Evolutionary conservation across 2,329 filamentous ascomycete species (phyloP), one percentile per base, ranked within the genome.

Genomic region (Venturia effusa): DNA sequence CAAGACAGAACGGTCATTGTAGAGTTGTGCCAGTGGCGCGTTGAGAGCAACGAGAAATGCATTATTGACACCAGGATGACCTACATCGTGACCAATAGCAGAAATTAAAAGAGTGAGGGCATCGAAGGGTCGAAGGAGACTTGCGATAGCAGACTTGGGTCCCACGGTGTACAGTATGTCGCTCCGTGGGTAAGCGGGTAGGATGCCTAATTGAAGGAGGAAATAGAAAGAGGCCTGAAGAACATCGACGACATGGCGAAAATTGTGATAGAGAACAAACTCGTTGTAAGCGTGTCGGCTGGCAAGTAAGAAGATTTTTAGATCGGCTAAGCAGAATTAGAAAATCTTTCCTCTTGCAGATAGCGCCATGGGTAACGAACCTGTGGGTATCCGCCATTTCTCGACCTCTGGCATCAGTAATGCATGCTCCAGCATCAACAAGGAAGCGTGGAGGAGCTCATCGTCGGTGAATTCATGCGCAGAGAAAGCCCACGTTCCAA

Each of bases 201-300:
- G 78, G 40, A 86, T 85, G 64, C 90, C 89, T 61, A 96, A 87
- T 67, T 85, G 85, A 64, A 97, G 81, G 6, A 97, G 83, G 72
- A 97, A 96, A 77, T 88, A 87, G 74, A 97, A 97, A 3, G 92
- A 86, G 1, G 93, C 95, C 74, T 97, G 93, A 62, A 97, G 81
- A 34, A 99, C 94, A 75, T 99, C 94, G 66, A 97, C 88, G 27
- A 96, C 94, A 75, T 99, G 94, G 63, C 93, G 89, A 74, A 97
- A 99, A 76, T 99, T 99, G 79, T 99, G 94, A 72, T 97, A 99
- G 27, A 93, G 89, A 41, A 97, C 92, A 74, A 96, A 96, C 65
- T 85, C 89, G 74, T 97, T 97, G 78, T 99, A 99, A n/a, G 94
- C 90, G 59, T 88, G 87, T 66, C 93, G 88, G 71, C 92, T 94